A percentile compares a stretch with the other conserved stretches of the same genome.
phyloP scores from a whole-genome alignment of 345 rosid species.

The Lepidium africanum region DNA sequence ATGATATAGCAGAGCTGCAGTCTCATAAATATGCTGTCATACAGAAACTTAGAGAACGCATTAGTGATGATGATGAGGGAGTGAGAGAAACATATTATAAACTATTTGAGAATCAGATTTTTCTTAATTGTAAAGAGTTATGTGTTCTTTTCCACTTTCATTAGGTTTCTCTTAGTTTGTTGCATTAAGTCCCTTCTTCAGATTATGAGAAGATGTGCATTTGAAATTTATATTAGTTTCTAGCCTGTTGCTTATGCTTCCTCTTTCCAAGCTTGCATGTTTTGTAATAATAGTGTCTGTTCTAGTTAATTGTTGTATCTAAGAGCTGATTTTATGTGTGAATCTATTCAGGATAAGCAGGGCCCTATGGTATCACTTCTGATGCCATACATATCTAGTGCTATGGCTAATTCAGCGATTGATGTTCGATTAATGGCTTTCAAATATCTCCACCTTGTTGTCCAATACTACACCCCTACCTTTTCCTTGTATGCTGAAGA shows the following conservation, averaged over 20 bases:
- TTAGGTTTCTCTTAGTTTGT: background rate
- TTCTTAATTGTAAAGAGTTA: conserved; percentile 76
- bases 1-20: conserved; percentile 60
- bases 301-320: background rate
- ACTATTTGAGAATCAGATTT: conserved; percentile 49
- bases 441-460: conserved; percentile 60
- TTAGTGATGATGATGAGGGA: conserved; percentile 53
- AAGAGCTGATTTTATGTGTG: conserved; percentile 20
- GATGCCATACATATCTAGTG: conserved; percentile 70
- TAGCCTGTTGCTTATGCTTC: background rate
- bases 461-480: conserved; percentile 57
- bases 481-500: conserved; percentile 65
- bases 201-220: background rate
- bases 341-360: conserved; percentile 59
- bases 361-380: conserved; percentile 55
- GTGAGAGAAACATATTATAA: conserved; percentile 59
- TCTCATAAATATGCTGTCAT: conserved; percentile 47
- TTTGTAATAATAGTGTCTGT: background rate
- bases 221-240: background rate
- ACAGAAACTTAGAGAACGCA: conserved; percentile 61
- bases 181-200: background rate
- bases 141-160: background rate
- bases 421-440: conserved; percentile 92
- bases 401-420: conserved; percentile 65
- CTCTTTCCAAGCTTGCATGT: background rate